These are phyloP conservation scores for Alternaria consortialis DNA, from an alignment of 2,329 filamentous ascomycete genomes.

Conservation along the genomic window DNA sequence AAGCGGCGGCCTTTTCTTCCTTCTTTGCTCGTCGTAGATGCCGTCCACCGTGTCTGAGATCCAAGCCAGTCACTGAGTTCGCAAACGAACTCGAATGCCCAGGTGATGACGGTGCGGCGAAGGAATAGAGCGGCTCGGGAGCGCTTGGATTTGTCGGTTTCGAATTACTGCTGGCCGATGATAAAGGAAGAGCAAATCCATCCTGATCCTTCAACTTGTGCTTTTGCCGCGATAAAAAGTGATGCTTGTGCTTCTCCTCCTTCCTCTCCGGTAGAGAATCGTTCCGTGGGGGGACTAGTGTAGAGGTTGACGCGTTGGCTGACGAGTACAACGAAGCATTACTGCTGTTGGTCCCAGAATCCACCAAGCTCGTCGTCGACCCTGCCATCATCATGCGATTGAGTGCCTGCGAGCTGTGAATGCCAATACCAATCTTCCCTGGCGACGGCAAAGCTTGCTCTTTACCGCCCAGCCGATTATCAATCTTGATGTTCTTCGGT, in stretches of 20 bases:
- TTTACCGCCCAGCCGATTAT: constrained; percentile 67
- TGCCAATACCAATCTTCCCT: constrained; percentile 68
- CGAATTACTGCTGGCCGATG: constrained; percentile 79
- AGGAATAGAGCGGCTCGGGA: constrained; percentile 80
- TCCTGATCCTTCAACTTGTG: constrained; percentile 78
- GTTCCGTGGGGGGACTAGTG: constrained; percentile 68
- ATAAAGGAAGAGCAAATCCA: constrained; percentile 73
- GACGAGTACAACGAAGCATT: constrained; percentile 73
- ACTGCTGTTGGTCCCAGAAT: constrained; percentile 64
- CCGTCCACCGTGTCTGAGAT: constrained; percentile 78
- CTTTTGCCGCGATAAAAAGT: constrained; percentile 81
- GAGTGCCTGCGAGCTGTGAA: constrained; percentile 69
- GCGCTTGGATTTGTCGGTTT: constrained; percentile 77
- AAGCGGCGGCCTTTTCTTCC: constrained; percentile 59
- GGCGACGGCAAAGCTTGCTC: constrained; percentile 76
- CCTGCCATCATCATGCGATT: constrained; percentile 70
- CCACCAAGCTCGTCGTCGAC: constrained; percentile 74
- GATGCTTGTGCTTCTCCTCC: constrained; percentile 77
- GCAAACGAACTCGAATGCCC: constrained; percentile 74
- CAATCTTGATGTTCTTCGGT: constrained; percentile 76
- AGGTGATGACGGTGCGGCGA: constrained; percentile 77
- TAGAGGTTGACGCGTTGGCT: constrained; percentile 79
- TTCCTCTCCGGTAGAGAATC: constrained; percentile 64
- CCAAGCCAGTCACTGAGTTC: constrained; percentile 82
- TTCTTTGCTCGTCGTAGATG: constrained; percentile 78